Evolutionary conservation across 768 basidiomycete species (phyloP).

Genomic region (Lentinula boryana): DNA sequence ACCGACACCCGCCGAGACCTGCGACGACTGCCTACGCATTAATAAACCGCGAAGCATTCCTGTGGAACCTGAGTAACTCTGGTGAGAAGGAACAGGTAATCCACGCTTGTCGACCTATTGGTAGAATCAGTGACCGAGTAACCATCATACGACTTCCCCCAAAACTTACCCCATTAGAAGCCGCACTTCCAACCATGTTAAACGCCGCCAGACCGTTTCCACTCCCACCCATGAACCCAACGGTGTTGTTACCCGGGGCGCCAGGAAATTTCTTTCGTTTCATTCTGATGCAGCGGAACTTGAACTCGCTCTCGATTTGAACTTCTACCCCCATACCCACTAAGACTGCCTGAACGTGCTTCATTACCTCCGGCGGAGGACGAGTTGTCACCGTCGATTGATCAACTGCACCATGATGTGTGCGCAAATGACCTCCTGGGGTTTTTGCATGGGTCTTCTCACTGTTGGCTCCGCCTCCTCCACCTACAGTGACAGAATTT

Average conservation of each 20-base stretch:
- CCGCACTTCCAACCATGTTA: slow-evolving; percentile 75
- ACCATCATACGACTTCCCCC: neutral
- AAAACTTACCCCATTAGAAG: slow-evolving; percentile 74
- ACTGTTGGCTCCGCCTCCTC: slow-evolving; percentile 14
- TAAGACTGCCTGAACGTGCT: slow-evolving; percentile 74
- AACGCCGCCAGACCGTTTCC: slow-evolving; percentile 59
- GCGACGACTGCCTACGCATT: slow-evolving; percentile 87
- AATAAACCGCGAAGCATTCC: slow-evolving; percentile 85
- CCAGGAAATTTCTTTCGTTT: slow-evolving; percentile 54
- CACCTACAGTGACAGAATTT: slow-evolving; percentile 41
- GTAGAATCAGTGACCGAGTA: neutral
- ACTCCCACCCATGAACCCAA: slow-evolving; percentile 37
- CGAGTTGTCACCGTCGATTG: slow-evolving; percentile 82
- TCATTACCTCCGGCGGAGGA: slow-evolving; percentile 83
- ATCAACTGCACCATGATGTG: slow-evolving; percentile 92
- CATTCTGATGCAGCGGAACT: slow-evolving; percentile 76
- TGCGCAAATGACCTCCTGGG: slow-evolving; percentile 52
- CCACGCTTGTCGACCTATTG: slow-evolving; percentile 86
- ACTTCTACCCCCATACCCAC: slow-evolving; percentile 89
- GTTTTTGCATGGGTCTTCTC: slow-evolving; percentile 24
- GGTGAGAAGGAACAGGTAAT: slow-evolving; percentile 74
- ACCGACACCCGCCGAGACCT: slow-evolving; percentile 46
- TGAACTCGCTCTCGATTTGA: slow-evolving; percentile 84
- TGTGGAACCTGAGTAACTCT: slow-evolving; percentile 59
- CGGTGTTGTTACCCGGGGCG: slow-evolving; percentile 23